Evolutionary conservation across 306 rosid genomes (phyloP), one percentile per base, ranked within the genome.

Genomic region (Cicer judaicum): DNA sequence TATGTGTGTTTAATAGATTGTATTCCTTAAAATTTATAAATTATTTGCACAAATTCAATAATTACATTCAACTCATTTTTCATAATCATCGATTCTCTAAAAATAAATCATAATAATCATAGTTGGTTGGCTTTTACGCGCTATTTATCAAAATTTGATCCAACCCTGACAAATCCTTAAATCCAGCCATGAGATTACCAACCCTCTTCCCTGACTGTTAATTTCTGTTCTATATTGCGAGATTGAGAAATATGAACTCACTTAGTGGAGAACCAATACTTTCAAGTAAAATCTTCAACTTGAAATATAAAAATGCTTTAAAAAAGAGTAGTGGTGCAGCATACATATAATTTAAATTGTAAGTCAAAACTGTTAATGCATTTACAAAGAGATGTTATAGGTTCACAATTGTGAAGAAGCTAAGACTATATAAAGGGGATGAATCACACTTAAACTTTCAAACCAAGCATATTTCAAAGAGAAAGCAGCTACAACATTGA

Each of bases 231-330:
- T 52, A 52, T 52, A 15, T 52, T 15, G 24, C 7, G 21, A 52
- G 21, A 52, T 19, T 14, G 21, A 52, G 21, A 52, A 52, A 52
- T 14, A 52, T 52, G 57, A 52, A 52, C 59, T 53, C 59, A 18
- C 59, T 53, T 53, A 53, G 5, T 53, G 59, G 59, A 53, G 24
- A 53, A 7, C 59, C 59, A 53, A 3, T 53, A 53, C 59, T 53
- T 15, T 53, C 11, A 53, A 15, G 59, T 1, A 53, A 53, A 53
- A 10, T 53, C 29, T 53, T 53, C 59, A 53, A 53, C 21, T 53
- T 53, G 5, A 7, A 53, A 53, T 53, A 53, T 15, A 53, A 7
- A 53, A 11, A 5, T 47, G n/a, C n/a, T 12, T 11, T 47, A 12
- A 47, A 47, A 53, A 16, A 53, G 29, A 52, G 57, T 7, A 53